phyloP scores from a whole-genome alignment of 2,329 filamentous ascomycete genomes.

The Fusarium sp. region DNA sequence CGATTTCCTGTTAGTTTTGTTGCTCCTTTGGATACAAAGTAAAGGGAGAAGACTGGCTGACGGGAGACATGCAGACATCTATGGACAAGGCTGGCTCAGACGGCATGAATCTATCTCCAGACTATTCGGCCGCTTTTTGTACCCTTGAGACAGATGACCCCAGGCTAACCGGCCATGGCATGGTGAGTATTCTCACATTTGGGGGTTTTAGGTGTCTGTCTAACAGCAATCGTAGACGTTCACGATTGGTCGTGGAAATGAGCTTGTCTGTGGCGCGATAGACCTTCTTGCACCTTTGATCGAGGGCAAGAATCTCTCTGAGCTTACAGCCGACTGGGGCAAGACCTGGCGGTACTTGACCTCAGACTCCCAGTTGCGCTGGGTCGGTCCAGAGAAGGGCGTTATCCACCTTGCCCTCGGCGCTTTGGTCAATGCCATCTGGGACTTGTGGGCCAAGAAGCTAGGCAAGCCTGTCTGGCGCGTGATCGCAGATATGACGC shows the following conservation, averaged over 20 bases:
- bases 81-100: not conserved
- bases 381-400: constrained; percentile 94
- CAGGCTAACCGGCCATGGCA: not conserved
- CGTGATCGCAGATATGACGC: constrained; percentile 89
- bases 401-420: constrained; percentile 93
- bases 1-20: not conserved
- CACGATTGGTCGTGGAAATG: constrained; percentile 90
- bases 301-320: constrained; percentile 78
- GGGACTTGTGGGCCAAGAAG: constrained; percentile 94
- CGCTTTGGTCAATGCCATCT: constrained; percentile 89
- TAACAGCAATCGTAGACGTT: constrained; percentile 60
- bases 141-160: not conserved
- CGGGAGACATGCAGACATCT: not conserved
- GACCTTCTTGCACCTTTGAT: constrained; percentile 74
- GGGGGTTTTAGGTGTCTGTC: not conserved
- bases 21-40: not conserved
- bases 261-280: constrained; percentile 90
- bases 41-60: not conserved
- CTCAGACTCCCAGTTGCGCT: constrained; percentile 88
- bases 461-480: constrained; percentile 90
- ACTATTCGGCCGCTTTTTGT: not conserved
- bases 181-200: not conserved
- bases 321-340: constrained; percentile 84
- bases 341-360: constrained; percentile 91
- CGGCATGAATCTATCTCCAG: not conserved